Evolutionary conservation across 2,329 filamentous ascomycete species (phyloP), one percentile per base, ranked within the genome.

Genomic region (Calonectria ilicicola): DNA sequence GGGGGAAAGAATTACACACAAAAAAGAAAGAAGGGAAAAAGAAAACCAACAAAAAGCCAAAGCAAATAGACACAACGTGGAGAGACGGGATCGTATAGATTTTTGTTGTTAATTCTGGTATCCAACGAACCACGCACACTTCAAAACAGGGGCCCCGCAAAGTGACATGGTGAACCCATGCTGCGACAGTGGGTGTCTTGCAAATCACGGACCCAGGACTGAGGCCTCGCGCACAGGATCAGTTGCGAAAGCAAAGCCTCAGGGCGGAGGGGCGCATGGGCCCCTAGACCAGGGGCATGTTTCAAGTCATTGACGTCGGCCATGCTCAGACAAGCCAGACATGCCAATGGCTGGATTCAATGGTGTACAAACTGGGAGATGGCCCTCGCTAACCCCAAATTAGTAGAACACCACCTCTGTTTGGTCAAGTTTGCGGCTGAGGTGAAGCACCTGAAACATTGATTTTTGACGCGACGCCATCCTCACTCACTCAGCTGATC

Each of bases 181-280:
- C 64, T 75, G 73, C 68, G 70, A 76, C 70, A 75, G 53, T 69
- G 67, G 69, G 63, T 62, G 74, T 76, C 62, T 74, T 71, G 74
- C 67, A 72, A 73, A 70, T 60, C 53, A 60, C 35, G 53, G 53
- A 19, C 53, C 53, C 35, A 60, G 9, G 35, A 40, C 53, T 60
- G 53, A 60, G 53, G 53, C 53, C 53, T 60, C 32, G 32, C 53
- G 53, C 32, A 60, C 53, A 60, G 53, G 32, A 60, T 60, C 53
- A 40, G 23, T 60, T 35, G 32, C 8, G 53, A 60, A 60, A 40
- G 53, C 35, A 40, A 60, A 27, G 53, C 15, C 51, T 15, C 53
- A 60, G 32, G 21, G 53, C 53, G 32, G 32, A 29, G 53, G 35
- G 38, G 53, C 9, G 29, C 29, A 9, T 9, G 38, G n/a, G 32